Percentiles rank a stretch among this genome's conserved stretches.
phyloP scores from a whole-genome alignment of 108 stramenopile species.

The Aureococcus anophagefferens region DNA sequence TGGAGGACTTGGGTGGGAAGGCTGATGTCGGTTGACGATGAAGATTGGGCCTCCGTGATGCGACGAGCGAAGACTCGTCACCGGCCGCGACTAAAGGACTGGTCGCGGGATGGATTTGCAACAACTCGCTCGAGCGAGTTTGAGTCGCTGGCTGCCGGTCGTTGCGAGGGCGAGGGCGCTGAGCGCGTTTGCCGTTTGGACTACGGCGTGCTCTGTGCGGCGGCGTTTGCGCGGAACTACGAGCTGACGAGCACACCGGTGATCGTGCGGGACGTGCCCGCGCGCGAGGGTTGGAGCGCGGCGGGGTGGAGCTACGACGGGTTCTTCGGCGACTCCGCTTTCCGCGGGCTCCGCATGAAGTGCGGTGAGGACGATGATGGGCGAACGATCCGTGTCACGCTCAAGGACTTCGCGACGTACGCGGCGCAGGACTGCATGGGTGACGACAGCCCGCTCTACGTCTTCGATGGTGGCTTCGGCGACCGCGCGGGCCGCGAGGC shows the following conservation, averaged over 20 bases:
- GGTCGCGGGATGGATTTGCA: neutral
- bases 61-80: neutral
- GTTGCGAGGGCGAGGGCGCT: neutral
- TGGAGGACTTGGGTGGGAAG: too few species aligned
- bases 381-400: conserved; percentile 67
- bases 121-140: neutral
- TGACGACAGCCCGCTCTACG: conserved; percentile 96
- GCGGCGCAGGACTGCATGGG: conserved; percentile 46
- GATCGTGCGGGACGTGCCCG: neutral
- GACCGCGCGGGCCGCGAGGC: conserved; percentile 60
- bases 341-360: conserved; percentile 50
- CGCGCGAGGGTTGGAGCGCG: neutral
- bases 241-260: neutral
- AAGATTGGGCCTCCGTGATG: too few species aligned
- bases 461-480: conserved; percentile 87
- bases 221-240: neutral
- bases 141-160: neutral
- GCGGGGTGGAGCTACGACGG: neutral
- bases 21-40: too few species aligned
- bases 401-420: conserved; percentile 80
- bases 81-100: neutral
- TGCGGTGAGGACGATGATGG: conserved; percentile 97
- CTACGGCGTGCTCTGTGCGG: neutral
- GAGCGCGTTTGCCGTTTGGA: neutral
- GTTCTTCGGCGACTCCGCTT: neutral